Conservation (phyloP, 108 stramenopile species). For the Cylindrotheca fusiformis region DNA sequence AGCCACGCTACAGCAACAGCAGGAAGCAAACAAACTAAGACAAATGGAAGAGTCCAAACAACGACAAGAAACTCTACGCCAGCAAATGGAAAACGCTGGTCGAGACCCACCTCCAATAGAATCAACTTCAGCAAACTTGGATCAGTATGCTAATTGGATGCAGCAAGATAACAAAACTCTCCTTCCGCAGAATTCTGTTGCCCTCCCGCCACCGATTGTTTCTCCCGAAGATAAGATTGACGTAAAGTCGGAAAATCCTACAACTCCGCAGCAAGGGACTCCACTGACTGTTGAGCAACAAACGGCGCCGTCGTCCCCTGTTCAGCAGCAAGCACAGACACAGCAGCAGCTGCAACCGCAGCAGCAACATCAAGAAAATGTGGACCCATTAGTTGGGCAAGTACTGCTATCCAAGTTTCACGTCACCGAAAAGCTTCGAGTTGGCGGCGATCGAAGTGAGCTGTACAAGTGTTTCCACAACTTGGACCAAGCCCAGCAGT, state of each 20-base stretch:
- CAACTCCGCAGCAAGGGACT: neutral
- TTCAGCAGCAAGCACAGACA: neutral
- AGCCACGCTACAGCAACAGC: neutral
- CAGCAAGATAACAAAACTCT: neutral
- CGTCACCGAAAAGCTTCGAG: neutral
- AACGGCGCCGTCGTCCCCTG: neutral
- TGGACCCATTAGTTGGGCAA: neutral
- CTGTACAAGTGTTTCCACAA: neutral
- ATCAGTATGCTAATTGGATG: neutral
- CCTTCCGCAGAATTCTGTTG: neutral
- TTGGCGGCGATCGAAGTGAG: neutral
- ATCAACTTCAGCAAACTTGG: neutral
- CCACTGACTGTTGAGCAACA: neutral
- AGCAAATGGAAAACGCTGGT: neutral
- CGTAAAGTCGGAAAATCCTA: neutral
- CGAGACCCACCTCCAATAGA: neutral
- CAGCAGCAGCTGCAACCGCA: constrained; percentile 21
- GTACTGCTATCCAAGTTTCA: neutral
- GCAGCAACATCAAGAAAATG: neutral
- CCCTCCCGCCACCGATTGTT: neutral
- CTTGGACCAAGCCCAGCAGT: constrained; percentile 1
- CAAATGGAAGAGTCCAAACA: neutral
- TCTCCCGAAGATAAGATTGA: neutral
- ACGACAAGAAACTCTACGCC: neutral
- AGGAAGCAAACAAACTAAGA: neutral